Evolutionary conservation across 176 grass and related monocot genomes (phyloP).

Genomic region (Cenchrus fungigraminus): DNA sequence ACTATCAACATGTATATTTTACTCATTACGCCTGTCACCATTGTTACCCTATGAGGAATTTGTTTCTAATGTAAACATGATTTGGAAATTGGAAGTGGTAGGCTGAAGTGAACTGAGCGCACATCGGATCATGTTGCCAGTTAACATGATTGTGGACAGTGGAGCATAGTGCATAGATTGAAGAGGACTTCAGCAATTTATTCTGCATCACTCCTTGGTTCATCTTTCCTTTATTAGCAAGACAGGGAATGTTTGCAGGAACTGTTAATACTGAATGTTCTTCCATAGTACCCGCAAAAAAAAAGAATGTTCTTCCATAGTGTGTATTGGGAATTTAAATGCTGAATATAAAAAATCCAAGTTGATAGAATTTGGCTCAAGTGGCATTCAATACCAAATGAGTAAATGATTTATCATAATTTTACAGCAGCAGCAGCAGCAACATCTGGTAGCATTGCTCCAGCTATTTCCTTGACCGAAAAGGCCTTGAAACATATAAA

Average conservation of each 20-base stretch:
- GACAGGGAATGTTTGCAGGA: not conserved
- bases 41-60: not conserved
- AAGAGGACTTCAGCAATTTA: not conserved
- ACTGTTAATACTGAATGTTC: not conserved
- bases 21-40: not conserved
- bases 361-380: not conserved
- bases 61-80: not conserved
- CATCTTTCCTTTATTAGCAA: not conserved
- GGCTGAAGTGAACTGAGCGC: not conserved
- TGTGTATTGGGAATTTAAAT: not conserved
- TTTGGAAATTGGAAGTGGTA: not conserved
- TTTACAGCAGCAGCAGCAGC: slow-evolving; percentile 39
- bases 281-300: not conserved
- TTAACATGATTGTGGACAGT: not conserved
- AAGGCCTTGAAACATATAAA: slow-evolving; percentile 88
- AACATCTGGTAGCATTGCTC: slow-evolving; percentile 63
- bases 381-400: not conserved
- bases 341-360: not conserved
- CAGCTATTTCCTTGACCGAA: slow-evolving; percentile 85
- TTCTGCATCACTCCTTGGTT: not conserved
- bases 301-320: not conserved
- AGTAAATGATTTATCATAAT: slow-evolving; percentile 12
- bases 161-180: not conserved
- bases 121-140: not conserved
- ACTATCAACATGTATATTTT: slow-evolving; percentile 3